A percentile compares a stretch with the other conserved stretches of the same genome.
Conservation (phyloP, 176 grass and related monocot species). For the Triticum turgidum region DNA sequence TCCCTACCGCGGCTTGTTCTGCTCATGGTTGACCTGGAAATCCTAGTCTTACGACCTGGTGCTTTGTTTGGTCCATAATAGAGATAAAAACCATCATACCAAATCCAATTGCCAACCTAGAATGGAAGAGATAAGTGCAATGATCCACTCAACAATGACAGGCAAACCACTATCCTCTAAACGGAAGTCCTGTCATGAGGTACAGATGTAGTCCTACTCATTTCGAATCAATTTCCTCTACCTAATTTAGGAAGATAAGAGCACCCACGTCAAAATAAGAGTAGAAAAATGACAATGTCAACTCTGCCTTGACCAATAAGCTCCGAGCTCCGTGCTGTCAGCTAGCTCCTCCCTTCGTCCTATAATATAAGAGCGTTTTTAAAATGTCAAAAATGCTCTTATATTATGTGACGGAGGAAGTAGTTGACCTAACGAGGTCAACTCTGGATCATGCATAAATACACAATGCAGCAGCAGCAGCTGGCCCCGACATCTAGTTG, state of each 20-base stretch:
- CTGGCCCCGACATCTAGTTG: background rate
- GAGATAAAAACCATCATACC: background rate
- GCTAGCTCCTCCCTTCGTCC: too few species aligned
- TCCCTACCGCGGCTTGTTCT: background rate
- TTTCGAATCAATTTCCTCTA: background rate
- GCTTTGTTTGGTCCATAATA: background rate
- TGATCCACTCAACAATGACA: background rate
- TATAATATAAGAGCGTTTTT: too few species aligned
- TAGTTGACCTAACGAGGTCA: background rate
- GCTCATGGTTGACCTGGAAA: background rate
- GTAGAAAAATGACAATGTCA: background rate
- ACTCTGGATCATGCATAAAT: background rate
- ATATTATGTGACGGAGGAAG: too few species aligned
- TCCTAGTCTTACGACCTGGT: background rate
- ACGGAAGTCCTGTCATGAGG: background rate
- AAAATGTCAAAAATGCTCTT: too few species aligned
- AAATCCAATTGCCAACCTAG: background rate
- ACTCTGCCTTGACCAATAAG: background rate
- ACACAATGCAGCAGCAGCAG: background rate
- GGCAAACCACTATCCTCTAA: background rate
- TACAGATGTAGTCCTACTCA: background rate
- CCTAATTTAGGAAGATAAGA: background rate
- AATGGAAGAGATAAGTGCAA: background rate
- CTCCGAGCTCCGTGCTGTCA: background rate
- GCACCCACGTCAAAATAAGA: background rate